Evolutionary conservation across 2,329 filamentous ascomycete species (phyloP).

Genomic region (Alternaria infectoria): DNA sequence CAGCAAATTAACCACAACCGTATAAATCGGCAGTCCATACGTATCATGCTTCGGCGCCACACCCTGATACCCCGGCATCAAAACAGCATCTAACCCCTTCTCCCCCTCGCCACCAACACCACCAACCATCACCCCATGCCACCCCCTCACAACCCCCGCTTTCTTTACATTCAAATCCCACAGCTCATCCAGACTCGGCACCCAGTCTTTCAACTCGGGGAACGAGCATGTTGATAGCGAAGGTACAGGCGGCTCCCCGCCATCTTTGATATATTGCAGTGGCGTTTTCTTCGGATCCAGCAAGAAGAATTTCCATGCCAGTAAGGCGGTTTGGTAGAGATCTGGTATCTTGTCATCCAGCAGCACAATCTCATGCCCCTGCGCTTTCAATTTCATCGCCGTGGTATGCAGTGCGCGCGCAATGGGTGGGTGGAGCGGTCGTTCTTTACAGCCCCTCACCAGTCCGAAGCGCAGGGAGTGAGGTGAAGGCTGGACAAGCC

Average conservation of each 20-base stretch:
- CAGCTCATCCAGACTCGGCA: slow-evolving; percentile 48
- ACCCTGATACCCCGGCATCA: slow-evolving; percentile 58
- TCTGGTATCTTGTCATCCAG: slow-evolving; percentile 37
- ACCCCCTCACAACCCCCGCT: slow-evolving; percentile 46
- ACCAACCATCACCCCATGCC: slow-evolving; percentile 49
- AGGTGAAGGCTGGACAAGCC: slow-evolving; percentile 24
- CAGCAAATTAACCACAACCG: slow-evolving; percentile 59
- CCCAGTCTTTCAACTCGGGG: slow-evolving; percentile 39
- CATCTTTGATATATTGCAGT: slow-evolving; percentile 40
- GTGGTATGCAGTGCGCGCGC: slow-evolving; percentile 54
- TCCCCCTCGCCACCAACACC: slow-evolving; percentile 21
- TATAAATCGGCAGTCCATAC: slow-evolving; percentile 56
- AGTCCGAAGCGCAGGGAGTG: slow-evolving; percentile 56
- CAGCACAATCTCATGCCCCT: slow-evolving; percentile 54
- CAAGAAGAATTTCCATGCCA: slow-evolving; percentile 53
- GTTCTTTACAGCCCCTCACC: slow-evolving; percentile 54
- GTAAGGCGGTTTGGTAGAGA: slow-evolving; percentile 40
- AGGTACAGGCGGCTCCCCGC: slow-evolving; percentile 54
- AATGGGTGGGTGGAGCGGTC: slow-evolving; percentile 60
- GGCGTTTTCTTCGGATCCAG: slow-evolving; percentile 47
- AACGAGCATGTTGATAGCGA: slow-evolving; percentile 48
- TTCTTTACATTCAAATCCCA: slow-evolving; percentile 52
- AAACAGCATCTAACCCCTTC: slow-evolving; percentile 57
- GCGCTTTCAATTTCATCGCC: slow-evolving; percentile 45
- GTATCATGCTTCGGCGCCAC: slow-evolving; percentile 61